A percentile compares a stretch with the other conserved stretches of the same genome.
phyloP scores from a whole-genome alignment of 768 basidiomycete species.

The Kwoniella pini region DNA sequence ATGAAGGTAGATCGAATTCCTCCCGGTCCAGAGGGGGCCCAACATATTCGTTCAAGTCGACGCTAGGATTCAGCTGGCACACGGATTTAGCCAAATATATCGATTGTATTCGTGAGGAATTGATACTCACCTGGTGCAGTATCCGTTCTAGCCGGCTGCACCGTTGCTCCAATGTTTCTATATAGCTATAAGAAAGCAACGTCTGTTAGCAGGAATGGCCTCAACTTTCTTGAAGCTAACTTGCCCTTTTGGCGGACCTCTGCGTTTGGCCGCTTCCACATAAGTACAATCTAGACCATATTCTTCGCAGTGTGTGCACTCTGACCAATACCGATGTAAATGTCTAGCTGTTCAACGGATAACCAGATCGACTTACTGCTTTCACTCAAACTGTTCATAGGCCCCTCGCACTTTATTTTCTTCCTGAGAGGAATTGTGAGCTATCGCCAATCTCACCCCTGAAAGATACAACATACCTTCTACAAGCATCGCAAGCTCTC shows the following conservation, averaged over 20 bases:
- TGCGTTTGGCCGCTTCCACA: slow-evolving; percentile 52
- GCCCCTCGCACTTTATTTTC: slow-evolving; percentile 72
- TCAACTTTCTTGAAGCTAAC: neutral
- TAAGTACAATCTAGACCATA: slow-evolving; percentile 61
- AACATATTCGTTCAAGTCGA: slow-evolving; percentile 48
- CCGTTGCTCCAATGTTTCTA: slow-evolving; percentile 53
- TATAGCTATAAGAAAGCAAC: slow-evolving; percentile 23
- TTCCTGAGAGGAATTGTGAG: slow-evolving; percentile 57
- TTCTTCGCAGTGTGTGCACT: slow-evolving; percentile 50
- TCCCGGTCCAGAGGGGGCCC: slow-evolving; percentile 51
- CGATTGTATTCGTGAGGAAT: neutral
- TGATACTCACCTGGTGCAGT: slow-evolving; percentile 31
- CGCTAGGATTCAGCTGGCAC: slow-evolving; percentile 43
- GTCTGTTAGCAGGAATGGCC: neutral
- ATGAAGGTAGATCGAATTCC: slow-evolving; percentile 46
- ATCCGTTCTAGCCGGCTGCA: slow-evolving; percentile 49
- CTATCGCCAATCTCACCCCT: too few relatives aligned
- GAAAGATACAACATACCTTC: slow-evolving; percentile 12
- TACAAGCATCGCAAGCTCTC: slow-evolving; percentile 40
- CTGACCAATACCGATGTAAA: slow-evolving; percentile 10
- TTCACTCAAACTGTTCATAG: slow-evolving; percentile 42
- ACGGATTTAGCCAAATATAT: neutral
- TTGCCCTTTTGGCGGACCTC: slow-evolving; percentile 49
- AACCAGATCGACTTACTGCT: slow-evolving; percentile 31
- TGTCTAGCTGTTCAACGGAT: slow-evolving; percentile 6